Evolutionary conservation across 2,329 filamentous ascomycete species (phyloP), one percentile per base, ranked within the genome.

Genomic region (Scytalidium lignicola): DNA sequence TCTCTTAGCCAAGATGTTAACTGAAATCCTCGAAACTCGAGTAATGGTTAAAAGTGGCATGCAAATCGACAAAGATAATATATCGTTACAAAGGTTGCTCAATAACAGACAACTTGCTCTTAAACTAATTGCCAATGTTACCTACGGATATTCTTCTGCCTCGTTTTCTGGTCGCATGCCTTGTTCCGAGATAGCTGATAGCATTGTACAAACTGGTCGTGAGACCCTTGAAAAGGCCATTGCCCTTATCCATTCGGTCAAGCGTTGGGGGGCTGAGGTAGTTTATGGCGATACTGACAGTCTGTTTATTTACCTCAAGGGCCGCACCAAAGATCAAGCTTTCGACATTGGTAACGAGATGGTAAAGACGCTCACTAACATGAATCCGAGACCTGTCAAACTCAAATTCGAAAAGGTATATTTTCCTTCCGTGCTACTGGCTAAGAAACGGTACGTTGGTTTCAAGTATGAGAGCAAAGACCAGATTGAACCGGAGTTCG

Each of bases 341-440:
- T 99, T 99, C 66, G 79, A 85, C 48, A 90, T 99, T 47, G 95
- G 93, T 23, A 83, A 91, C 58, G 92, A 97, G 63, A 99, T 99
- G 53, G 86, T 91, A 28, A 81, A 87, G 61, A 84, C 85, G 13
- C 82, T 99, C 50, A 97, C 93, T 0, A 80, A 89, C 48, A 86
- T 88, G 73, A 99, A 96, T 62, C 95, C 93, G 2, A 81, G 85
- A 1, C 93, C 93, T 0, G 75, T 99, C 57, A 97, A 96, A 68
- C 84, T 99, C 55, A 97, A 97, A 65, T 96, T 99, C 58, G 93
- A 99, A 65, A 99, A 99, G 60, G 92, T 99, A 1, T 99, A 99
- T 67, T 88, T 95, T 55, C 93, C 95, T 0, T 97, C 92, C 64
- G 83, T 97, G 0, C 76, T 99, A 3, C 78, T 99, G 0, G 90